A percentile compares a stretch with the other conserved stretches of the same genome.
Conservation (phyloP, 176 grass and related monocot genomes). For the Chloris gayana region DNA sequence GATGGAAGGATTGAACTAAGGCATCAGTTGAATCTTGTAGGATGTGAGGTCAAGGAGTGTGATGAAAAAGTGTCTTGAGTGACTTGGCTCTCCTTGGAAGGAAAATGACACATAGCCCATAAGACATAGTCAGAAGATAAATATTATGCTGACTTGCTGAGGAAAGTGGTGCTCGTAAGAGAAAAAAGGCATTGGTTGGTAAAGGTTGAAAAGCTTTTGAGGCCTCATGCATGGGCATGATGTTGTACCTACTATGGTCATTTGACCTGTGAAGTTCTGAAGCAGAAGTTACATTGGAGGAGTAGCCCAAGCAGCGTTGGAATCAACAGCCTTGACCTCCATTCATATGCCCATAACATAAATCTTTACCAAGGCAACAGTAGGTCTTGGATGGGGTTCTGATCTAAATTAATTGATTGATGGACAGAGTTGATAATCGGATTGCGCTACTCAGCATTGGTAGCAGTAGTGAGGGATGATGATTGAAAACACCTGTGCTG, state of each 20-base stretch:
- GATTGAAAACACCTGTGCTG: background rate
- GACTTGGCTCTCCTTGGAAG: background rate
- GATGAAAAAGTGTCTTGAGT: background rate
- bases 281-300: background rate
- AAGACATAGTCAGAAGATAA: background rate
- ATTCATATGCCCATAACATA: slow-evolving; percentile 4
- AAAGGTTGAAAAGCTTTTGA: background rate
- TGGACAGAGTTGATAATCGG: background rate
- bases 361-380: background rate
- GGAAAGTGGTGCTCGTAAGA: background rate
- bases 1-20: background rate
- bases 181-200: background rate
- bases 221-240: background rate
- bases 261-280: background rate
- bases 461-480: background rate
- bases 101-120: background rate
- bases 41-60: background rate
- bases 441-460: background rate
- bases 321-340: background rate
- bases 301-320: background rate
- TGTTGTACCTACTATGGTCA: background rate
- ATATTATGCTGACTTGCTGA: background rate
- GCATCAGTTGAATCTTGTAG: background rate
- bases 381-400: background rate
- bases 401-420: slow-evolving; percentile 1